Conservation (phyloP, 228 moss, liverwort and hornwort genomes). For the Sphagnum magellanicum region DNA sequence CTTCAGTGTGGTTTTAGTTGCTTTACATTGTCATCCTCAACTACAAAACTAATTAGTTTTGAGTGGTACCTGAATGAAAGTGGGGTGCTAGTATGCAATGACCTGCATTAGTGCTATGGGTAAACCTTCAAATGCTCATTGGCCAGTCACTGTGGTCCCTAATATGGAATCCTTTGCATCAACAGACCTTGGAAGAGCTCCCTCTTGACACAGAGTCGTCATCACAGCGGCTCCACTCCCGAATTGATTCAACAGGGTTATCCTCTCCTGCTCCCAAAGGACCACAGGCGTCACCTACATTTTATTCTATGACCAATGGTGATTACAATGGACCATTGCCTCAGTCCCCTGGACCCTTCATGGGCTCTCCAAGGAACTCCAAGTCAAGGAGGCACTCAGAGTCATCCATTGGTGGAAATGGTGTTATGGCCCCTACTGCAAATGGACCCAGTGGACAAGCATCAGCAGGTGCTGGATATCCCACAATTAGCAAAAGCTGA, state of each 20-base stretch:
- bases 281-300: constrained; percentile 50
- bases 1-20: background rate
- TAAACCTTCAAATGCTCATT: too few relatives aligned
- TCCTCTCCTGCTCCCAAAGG: constrained; percentile 72
- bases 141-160: too few relatives aligned
- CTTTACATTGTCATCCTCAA: background rate
- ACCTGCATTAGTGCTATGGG: too few relatives aligned
- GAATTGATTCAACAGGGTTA: constrained; percentile 66
- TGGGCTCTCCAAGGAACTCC: constrained; percentile 56
- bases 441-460: constrained; percentile 13
- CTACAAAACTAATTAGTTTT: constrained; percentile 22
- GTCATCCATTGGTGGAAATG: constrained; percentile 50
- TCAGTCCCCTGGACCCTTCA: constrained; percentile 52
- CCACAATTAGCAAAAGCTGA: constrained; percentile 12
- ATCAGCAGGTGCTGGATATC: constrained; percentile 29
- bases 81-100: too few relatives aligned
- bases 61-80: constrained; percentile 26
- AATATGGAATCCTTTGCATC: constrained; percentile 30
- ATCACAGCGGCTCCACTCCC: constrained; percentile 53
- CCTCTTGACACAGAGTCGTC: constrained; percentile 82
- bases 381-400: constrained; percentile 66
- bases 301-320: constrained; percentile 63
- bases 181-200: constrained; percentile 97
- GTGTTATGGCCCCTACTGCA: constrained; percentile 27
- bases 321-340: constrained; percentile 50